Base-by-base conservation (phyloP, 306 rosid genomes). In the Herpetospermum pedunculosum region DNA sequence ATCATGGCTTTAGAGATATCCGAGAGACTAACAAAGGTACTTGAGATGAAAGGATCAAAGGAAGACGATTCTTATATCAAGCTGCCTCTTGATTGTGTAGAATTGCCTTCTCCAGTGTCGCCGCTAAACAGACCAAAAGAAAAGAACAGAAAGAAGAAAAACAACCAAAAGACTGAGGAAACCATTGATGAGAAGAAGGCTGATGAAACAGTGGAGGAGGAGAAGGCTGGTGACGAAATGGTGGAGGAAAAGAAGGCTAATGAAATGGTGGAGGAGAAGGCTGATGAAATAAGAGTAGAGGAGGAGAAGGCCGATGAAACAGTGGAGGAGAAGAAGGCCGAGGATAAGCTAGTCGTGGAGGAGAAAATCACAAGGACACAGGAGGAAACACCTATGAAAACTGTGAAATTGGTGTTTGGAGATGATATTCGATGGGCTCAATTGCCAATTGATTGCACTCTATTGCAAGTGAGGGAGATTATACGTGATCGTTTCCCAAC, bases 341-440 rank as follows among this genome's bases (percentile, higher is more conserved):
- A 88, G 49, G 83, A 81, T 49, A 92, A 92, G 83, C 86, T 81
- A 72, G 92, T 90, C 78, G 82, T 88, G 58, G 92, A 87, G 80
- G 97, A 84, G 77, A 80, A 78, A 74, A 65, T 83, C 60, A 75
- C 76, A 6, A 77, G 49, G 38, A 68, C 65, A 46, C 83, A 29
- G 70, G 87, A 87, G 80, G 88, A 78, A 54, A 52, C 75, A 60
- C 82, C 85, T 8, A 87, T 79, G 82, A 91, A 80, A 80, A 60
- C 82, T 81, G 90, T 81, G 64, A 93, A 93, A 79, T 82, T 93
- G 85, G 83, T 93, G 76, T 91, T 86, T 59, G 96, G 96, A 30
- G 96, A 93, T 79, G 98, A 93, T 75, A 91, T 93, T 60, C 88
- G 98, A 76, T 85, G 86, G 76, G 94, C 94, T 72, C 87, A 87